Evolutionary conservation across 225 moss, liverwort and hornwort genomes (phyloP).

Genomic region (Thuidium tamariscinum): DNA sequence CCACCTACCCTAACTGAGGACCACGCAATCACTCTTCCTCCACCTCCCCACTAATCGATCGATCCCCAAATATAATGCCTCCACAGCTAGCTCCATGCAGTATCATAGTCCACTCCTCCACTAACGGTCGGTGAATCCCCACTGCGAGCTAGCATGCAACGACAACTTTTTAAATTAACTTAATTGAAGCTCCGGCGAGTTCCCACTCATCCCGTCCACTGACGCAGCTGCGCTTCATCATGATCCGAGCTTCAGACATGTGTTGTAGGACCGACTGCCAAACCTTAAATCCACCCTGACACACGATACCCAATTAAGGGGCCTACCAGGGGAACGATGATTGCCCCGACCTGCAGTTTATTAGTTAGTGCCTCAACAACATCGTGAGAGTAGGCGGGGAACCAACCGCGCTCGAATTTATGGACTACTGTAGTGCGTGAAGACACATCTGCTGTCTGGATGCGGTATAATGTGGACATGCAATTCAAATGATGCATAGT

Average conservation of each 20-base stretch:
- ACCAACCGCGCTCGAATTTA: neutral
- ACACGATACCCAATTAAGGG: neutral
- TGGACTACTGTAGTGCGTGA: neutral
- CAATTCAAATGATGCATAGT: neutral
- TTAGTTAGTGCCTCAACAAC: neutral
- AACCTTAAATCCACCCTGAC: neutral
- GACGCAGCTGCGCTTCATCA: neutral
- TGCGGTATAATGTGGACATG: neutral
- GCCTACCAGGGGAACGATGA: neutral
- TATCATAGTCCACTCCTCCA: too few relatives aligned
- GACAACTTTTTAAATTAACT: neutral
- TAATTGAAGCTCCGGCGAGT: neutral
- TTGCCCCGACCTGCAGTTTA: too few relatives aligned
- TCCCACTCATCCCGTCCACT: neutral
- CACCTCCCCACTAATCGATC: too few relatives aligned
- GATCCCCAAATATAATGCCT: neutral
- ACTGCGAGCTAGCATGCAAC: neutral
- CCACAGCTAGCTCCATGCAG: neutral
- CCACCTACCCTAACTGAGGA: neutral
- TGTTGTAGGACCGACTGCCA: neutral
- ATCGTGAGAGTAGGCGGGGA: neutral
- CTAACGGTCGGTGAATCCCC: neutral
- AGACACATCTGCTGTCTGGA: neutral
- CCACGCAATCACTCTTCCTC: neutral
- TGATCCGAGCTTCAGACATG: neutral